Evolutionary conservation across 2,329 filamentous ascomycete genomes (phyloP).

Genomic region (Diaporthe vaccinii): DNA sequence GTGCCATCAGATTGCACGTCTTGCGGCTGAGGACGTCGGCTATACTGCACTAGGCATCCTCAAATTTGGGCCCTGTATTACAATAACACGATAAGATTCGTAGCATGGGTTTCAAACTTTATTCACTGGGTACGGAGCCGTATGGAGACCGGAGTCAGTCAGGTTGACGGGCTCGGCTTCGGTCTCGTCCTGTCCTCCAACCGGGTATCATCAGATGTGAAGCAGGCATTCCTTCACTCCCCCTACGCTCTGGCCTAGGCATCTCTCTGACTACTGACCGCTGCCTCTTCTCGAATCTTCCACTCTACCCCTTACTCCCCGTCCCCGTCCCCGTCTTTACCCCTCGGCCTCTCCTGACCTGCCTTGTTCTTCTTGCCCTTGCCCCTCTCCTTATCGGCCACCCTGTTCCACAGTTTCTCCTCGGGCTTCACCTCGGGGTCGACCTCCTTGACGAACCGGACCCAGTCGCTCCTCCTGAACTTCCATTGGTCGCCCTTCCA

Average conservation of each 20-base stretch:
- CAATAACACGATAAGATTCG: neutral
- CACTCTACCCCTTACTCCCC: neutral
- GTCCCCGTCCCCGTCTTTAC: conserved; percentile 19
- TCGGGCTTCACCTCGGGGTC: conserved; percentile 48
- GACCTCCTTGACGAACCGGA: conserved; percentile 68
- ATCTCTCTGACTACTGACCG: conserved; percentile 37
- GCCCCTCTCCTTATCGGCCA: conserved; percentile 34
- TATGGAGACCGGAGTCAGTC: neutral
- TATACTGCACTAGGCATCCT: neutral
- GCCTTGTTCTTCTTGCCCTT: conserved; percentile 29
- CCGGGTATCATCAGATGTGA: conserved; percentile 33
- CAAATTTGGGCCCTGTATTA: conserved; percentile 5
- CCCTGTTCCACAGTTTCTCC: conserved; percentile 38
- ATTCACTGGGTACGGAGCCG: conserved; percentile 1
- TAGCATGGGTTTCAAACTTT: conserved; percentile 8
- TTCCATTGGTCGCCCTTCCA: conserved; percentile 73
- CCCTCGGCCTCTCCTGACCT: neutral
- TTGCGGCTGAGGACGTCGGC: neutral
- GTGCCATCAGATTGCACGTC: too few relatives aligned
- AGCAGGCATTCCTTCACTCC: conserved; percentile 2
- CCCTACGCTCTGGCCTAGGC: conserved; percentile 28
- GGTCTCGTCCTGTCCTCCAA: neutral
- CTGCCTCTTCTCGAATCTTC: neutral
- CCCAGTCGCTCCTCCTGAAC: conserved; percentile 67
- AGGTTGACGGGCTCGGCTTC: neutral